Evolutionary conservation across 768 basidiomycete genomes (phyloP), one percentile per base, ranked within the genome.

Genomic region (Lactarius pseudohatsudake): DNA sequence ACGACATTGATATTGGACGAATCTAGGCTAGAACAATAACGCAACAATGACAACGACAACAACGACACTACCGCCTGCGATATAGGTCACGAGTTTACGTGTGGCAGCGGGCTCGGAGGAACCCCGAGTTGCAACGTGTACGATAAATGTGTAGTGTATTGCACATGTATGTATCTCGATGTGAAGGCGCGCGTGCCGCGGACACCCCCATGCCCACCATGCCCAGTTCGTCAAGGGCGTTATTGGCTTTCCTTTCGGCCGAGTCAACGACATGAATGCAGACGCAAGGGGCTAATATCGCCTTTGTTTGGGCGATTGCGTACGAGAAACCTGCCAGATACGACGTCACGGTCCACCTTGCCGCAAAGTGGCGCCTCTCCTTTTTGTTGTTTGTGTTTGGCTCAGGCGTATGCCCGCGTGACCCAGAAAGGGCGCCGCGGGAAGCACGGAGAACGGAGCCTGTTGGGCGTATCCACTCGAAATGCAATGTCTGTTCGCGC

Each of bases 381-480:
- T 9, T 34, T 56, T 30, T 56, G 22, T 55, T 40, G 28, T 55
- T 8, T 28, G 13, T 32, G 55, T 58, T 58, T 58, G 36, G 34
- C 16, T 20, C 50, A 26, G 43, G 43, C 16, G 34, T 36, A n/a
- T n/a, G 11, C 20, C 20, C 43, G 22, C 50, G 22, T 53, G 50
- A 53, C 50, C 64, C 10, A 20, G 47, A 34, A 40, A 40, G 65
- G 65, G 61, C 47, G 58, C 16, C 58, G 59, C 56, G 61, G 61
- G 65, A 67, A 67, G 53, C 66, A 60, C 66, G 66, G 66, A 67
- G 47, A 67, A 67, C 66, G 66, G 66, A 47, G 34, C n/a, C 65
- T 61, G 60, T 66, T 66, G 60, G 30, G 16, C 41, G 41, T 65
- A 30, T 30, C 50, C 55, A 66, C 61, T 59, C 41, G 59, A 56